Percentiles rank a stretch among this genome's conserved stretches.
Conservation (phyloP, 768 basidiomycete genomes). For the Boletus pseudo-olivaceus region DNA sequence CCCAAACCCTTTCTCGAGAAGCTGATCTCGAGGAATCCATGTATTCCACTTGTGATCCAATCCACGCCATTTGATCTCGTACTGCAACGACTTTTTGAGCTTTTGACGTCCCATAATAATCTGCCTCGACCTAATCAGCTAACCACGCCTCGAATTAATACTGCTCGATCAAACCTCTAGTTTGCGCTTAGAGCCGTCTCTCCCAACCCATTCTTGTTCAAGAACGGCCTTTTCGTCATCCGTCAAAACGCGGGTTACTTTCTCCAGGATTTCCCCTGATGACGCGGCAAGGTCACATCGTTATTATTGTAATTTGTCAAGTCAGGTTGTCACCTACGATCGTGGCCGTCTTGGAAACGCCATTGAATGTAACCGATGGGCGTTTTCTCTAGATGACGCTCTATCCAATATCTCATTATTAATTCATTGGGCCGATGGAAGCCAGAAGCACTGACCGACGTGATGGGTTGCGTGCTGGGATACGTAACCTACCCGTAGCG, state of each 20-base stretch:
- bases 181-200: conserved; percentile 86
- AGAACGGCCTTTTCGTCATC: conserved; percentile 75
- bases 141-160: conserved; percentile 7
- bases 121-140: conserved; percentile 36
- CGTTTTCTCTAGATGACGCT: conserved; percentile 93
- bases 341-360: conserved; percentile 98
- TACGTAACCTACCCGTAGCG: conserved; percentile 92
- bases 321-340: conserved; percentile 55
- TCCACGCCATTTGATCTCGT: conserved; percentile 86
- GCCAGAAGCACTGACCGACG: conserved; percentile 51
- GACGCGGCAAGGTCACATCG: conserved; percentile 11
- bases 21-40: conserved; percentile 86
- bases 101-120: conserved; percentile 93
- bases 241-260: conserved; percentile 87
- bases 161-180: conserved; percentile 62
- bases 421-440: conserved; percentile 15
- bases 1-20: conserved; percentile 80
- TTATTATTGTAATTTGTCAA: conserved; percentile 8
- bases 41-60: conserved; percentile 86
- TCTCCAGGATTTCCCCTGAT: conserved; percentile 84
- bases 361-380: conserved; percentile 97
- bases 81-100: conserved; percentile 92
- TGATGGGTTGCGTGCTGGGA: conserved; percentile 99
- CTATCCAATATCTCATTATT: conserved; percentile 37
- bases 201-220: conserved; percentile 86